phyloP scores from a whole-genome alignment of 169 alveolate genomes.

The Cardiosporidium cionae region DNA sequence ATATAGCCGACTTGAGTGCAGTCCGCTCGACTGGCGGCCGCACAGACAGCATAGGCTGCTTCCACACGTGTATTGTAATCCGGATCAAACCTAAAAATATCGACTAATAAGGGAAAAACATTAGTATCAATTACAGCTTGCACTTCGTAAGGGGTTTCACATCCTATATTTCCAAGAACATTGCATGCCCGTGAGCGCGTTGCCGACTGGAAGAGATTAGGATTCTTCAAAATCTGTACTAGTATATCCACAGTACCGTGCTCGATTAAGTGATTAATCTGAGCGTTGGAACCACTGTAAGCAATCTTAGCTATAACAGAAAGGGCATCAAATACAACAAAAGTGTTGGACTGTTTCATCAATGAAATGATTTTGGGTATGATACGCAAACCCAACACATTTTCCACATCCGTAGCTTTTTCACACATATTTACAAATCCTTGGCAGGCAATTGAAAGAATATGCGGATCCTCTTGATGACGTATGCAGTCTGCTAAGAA shows the following conservation, averaged over 20 bases:
- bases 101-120: conserved; percentile 61
- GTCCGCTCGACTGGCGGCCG: conserved; percentile 64
- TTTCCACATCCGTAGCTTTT: conserved; percentile 26
- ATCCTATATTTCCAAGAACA: conserved; percentile 72
- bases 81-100: conserved; percentile 53
- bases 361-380: conserved; percentile 24
- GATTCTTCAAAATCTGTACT: conserved; percentile 59
- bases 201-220: conserved; percentile 49
- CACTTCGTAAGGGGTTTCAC: conserved; percentile 67
- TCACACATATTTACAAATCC: conserved; percentile 36
- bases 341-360: conserved; percentile 33
- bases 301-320: conserved; percentile 72
- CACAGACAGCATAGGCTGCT: conserved; percentile 79
- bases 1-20: conserved; percentile 67
- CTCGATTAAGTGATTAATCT: conserved; percentile 52
- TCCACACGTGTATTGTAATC: conserved; percentile 69
- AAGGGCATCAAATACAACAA: conserved; percentile 64
- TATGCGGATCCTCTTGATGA: conserved; percentile 14
- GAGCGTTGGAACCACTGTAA: conserved; percentile 58
- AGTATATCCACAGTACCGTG: conserved; percentile 55
- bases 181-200: conserved; percentile 74
- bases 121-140: conserved; percentile 59
- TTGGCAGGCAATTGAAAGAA: conserved; percentile 23
- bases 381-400: conserved; percentile 19
- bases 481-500: conserved; percentile 21